A percentile compares a stretch with the other conserved stretches of the same genome.
Conservation (phyloP, 78 protist genomes). For the Tieghemostelium lacteum region DNA sequence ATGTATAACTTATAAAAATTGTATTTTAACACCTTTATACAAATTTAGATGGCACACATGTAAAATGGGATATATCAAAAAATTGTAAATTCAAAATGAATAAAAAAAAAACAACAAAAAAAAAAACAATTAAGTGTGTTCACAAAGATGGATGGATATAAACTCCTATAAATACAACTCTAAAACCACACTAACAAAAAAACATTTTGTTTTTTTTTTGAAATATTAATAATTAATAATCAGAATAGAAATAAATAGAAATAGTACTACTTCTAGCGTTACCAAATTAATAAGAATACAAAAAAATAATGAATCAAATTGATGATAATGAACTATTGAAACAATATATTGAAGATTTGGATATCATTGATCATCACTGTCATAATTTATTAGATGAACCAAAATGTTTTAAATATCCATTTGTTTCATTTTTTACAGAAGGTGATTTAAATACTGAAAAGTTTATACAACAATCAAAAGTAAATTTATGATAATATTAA, state of each 20-base stretch:
- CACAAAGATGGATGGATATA: not conserved
- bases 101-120: not conserved
- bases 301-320: not conserved
- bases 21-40: too few species aligned
- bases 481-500: not conserved
- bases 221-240: too few species aligned
- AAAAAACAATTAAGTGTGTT: not conserved
- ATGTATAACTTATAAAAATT: too few species aligned
- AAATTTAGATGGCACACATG: too few species aligned
- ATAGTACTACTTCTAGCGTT: too few species aligned
- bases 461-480: slow-evolving; percentile 43
- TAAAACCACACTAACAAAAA: too few species aligned
- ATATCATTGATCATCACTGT: slow-evolving; percentile 58
- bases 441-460: not conserved
- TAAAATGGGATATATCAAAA: too few species aligned
- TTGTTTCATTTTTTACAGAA: slow-evolving; percentile 5
- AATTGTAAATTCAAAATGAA: too few species aligned
- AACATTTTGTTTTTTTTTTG: too few species aligned
- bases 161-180: too few species aligned
- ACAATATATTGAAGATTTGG: not conserved
- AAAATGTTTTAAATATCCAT: not conserved
- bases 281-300: too few species aligned
- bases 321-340: not conserved
- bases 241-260: too few species aligned
- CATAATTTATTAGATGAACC: slow-evolving; percentile 51